These are phyloP conservation scores for Pythium oligandrum DNA, from an alignment of 352 stramenopile species.

Conservation along the genomic window DNA sequence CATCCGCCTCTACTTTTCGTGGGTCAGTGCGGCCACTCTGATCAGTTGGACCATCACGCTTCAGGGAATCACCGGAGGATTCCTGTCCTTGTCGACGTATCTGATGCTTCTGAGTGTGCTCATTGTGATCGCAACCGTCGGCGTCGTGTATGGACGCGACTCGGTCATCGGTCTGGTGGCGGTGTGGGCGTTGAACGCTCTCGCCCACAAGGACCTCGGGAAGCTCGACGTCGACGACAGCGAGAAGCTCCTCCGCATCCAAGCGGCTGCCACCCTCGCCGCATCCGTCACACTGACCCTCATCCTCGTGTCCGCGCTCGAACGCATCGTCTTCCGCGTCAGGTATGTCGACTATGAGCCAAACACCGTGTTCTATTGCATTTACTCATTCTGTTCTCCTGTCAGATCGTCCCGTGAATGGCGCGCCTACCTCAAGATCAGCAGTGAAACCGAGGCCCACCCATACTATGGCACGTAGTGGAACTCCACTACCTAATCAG, in stretches of 20 bases:
- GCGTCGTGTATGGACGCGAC: constrained; percentile 45
- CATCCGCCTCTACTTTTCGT: constrained; percentile 62
- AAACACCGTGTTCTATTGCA: background rate
- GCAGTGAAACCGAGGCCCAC: background rate
- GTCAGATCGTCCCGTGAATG: background rate
- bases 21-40: constrained; percentile 44
- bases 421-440: background rate
- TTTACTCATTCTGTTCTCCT: background rate
- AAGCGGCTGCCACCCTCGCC: constrained; percentile 33
- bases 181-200: constrained; percentile 40
- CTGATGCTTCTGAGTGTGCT: constrained; percentile 39
- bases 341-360: constrained; percentile 12
- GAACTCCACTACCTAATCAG: background rate
- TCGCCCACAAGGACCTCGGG: constrained; percentile 36
- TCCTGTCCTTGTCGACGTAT: constrained; percentile 37
- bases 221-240: constrained; percentile 14
- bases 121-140: constrained; percentile 33
- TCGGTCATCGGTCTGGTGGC: constrained; percentile 49
- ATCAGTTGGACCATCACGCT: constrained; percentile 53
- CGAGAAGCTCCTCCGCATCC: constrained; percentile 33
- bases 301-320: constrained; percentile 8
- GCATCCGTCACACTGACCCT: constrained; percentile 12
- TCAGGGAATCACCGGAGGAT: constrained; percentile 30
- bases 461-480: background rate
- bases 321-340: constrained; percentile 3